Evolutionary conservation across 2,329 filamentous ascomycete species (phyloP).

Genomic region (Claviceps arundinis): DNA sequence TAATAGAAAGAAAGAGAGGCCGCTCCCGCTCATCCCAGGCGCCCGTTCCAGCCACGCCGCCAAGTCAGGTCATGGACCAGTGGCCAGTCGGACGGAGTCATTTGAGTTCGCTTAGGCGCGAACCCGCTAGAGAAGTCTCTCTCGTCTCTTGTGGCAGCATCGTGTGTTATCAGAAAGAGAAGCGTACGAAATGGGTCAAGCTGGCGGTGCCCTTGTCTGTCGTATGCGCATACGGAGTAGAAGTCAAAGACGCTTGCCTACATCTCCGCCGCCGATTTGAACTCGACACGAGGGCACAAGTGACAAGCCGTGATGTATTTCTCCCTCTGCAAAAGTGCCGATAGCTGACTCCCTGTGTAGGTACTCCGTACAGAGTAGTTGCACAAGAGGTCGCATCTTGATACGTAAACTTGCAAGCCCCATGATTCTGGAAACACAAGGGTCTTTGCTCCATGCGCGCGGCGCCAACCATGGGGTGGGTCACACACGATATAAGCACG

Average conservation of each 20-base stretch:
- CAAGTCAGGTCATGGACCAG: not conserved
- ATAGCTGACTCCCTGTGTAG: not conserved
- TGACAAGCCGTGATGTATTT: not conserved
- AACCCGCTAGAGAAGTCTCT: not conserved
- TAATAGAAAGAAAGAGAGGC: not conserved
- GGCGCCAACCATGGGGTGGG: not conserved
- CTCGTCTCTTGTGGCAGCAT: not conserved
- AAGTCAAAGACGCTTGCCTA: not conserved
- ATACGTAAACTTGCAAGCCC: not conserved
- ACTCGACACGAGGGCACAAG: not conserved
- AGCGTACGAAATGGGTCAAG: not conserved
- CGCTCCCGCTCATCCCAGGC: not conserved
- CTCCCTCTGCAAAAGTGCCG: not conserved
- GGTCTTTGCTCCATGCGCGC: not conserved
- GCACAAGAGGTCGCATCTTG: slow-evolving; percentile 3
- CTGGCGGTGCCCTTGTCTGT: not conserved
- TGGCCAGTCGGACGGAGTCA: slow-evolving; percentile 1
- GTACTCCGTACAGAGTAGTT: not conserved
- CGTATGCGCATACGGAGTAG: not conserved
- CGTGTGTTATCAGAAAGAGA: not conserved
- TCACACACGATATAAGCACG: not conserved
- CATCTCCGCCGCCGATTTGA: not conserved
- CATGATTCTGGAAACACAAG: not conserved
- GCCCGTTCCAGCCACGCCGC: not conserved
- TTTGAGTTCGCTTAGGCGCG: not conserved